Base-by-base conservation (phyloP, 495 filamentous ascomycete genomes). In the Annulohypoxylon bovei region DNA sequence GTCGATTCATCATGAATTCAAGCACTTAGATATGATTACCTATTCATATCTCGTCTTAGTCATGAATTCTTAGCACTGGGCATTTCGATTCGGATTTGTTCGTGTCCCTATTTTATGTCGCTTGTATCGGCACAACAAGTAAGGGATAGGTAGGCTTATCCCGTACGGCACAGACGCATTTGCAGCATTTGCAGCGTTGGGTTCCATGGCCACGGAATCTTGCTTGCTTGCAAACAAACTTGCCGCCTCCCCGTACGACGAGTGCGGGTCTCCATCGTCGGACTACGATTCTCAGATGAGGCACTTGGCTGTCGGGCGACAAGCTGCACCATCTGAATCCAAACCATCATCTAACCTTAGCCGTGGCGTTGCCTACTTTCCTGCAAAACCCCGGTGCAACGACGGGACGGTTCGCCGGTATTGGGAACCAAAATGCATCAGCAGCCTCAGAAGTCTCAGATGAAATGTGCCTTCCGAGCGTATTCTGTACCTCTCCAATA, bases 301-400 rank as follows among this genome's bases (percentile, higher is more conserved):
- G 55, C 44, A 59, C 58, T 39, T 25, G 12, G 35, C 39, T 56
- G 16, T 54, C 40, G 55, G 49, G 39, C 35, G 33, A 61, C 18
- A 25, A 50, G 56, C 33, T 47, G 54, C 67, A 55, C 40, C 32
- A 46, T 61, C 22, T 57, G 12, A 18, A 66, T 58, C 30, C 56
- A 16, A 61, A 20, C 12, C 23, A 20, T 28, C 11, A 6, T 65
- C 28, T 35, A 44, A 57, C 58, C 44, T 53, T 60, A 62, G 40
- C 44, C 63, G 50, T 67, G 44, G n/a, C 37, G 30, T 53, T 27
- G 39, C 16, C 23, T 60, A 16, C n/a, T 25, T 50, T 52, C 32
- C 37, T 62, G 62, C 50, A 71, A 44, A 57, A 4, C 55, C 54
- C 68, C 62, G 62, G 50, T 66, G 23, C 53, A 16, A 65, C 50